These are phyloP conservation scores for Coffea canephora DNA, from an alignment of 257 asterid genomes.

Conservation along the genomic window DNA sequence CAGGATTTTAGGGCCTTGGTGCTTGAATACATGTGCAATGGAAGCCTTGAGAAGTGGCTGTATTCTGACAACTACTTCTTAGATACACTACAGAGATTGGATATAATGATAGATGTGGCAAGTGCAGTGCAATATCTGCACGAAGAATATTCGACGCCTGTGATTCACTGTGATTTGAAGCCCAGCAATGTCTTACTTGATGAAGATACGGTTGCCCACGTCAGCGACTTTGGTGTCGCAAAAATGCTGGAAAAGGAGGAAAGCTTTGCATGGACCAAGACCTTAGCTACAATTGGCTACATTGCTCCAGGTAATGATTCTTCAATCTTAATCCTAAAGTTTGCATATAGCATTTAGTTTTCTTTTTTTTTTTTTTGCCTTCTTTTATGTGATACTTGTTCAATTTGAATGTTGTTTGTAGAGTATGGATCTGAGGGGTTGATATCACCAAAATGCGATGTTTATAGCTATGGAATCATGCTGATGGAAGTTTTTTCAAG, in stretches of 20 bases:
- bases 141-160: neutral
- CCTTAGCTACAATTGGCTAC: slow-evolving; percentile 12
- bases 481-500: neutral
- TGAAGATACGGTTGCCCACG: slow-evolving; percentile 3
- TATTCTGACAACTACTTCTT: neutral
- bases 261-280: neutral
- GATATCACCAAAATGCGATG: neutral
- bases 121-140: slow-evolving; percentile 13
- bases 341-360: neutral
- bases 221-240: slow-evolving; percentile 22
- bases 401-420: neutral
- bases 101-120: slow-evolving; percentile 5
- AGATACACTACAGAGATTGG: neutral
- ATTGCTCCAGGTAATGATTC: slow-evolving; percentile 10
- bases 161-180: slow-evolving; percentile 19
- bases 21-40: slow-evolving; percentile 14
- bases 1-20: neutral
- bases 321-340: neutral
- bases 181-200: slow-evolving; percentile 17
- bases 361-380: too few species aligned
- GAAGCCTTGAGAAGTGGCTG: slow-evolving; percentile 17
- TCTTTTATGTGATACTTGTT: too few species aligned
- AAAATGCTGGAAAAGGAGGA: slow-evolving; percentile 10
- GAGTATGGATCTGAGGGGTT: too few species aligned
- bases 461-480: neutral